These are phyloP conservation scores for Vinca minor DNA, from an alignment of 257 asterid genomes.

Conservation along the genomic window DNA sequence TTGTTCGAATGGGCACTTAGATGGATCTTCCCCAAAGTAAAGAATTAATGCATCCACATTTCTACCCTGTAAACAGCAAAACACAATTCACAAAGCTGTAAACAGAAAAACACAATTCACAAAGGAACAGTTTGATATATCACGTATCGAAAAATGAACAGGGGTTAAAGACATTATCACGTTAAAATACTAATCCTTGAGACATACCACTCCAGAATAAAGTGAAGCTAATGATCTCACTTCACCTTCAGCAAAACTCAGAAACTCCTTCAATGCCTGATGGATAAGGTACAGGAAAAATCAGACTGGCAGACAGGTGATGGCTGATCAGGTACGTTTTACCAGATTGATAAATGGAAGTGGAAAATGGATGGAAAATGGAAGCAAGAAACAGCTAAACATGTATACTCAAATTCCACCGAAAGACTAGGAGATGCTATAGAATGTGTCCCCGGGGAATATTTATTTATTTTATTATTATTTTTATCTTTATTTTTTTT, in stretches of 20 bases:
- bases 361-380: background rate
- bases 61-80: constrained; percentile 57
- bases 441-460: too few species aligned
- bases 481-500: too few species aligned
- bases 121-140: background rate
- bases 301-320: constrained; percentile 9
- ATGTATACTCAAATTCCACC: too few species aligned
- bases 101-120: too few species aligned
- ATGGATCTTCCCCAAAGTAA: constrained; percentile 93
- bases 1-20: constrained; percentile 89
- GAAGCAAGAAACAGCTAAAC: background rate
- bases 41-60: constrained; percentile 76
- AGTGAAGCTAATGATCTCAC: constrained; percentile 82
- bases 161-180: constrained; percentile 7
- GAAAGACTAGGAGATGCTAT: too few species aligned
- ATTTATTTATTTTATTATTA: too few species aligned
- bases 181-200: constrained; percentile 3
- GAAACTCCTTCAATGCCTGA: constrained; percentile 85
- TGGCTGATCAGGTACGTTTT: too few species aligned
- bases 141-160: too few species aligned
- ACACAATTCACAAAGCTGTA: background rate
- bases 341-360: too few species aligned
- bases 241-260: constrained; percentile 78
- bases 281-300: background rate
- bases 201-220: constrained; percentile 83